Base-by-base conservation (phyloP, 352 stramenopile genomes). In the Blastocystis sp. region DNA sequence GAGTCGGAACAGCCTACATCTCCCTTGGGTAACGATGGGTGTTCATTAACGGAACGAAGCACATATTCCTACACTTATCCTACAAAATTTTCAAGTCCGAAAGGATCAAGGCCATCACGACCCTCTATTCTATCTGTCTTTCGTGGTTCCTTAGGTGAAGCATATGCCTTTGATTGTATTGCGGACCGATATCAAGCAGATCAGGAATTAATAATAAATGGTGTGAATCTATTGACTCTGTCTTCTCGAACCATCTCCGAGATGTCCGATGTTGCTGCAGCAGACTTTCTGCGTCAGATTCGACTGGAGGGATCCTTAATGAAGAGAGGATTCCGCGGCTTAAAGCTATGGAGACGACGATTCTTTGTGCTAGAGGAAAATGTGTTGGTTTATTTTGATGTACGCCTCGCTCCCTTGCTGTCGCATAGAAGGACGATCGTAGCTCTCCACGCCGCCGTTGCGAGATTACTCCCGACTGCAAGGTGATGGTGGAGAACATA, bases 261-360 rank as follows among this genome's bases (percentile, higher is more conserved):
- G 20, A 78, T 78, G 66, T n/a, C 9, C 50, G 18, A 26, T 54
- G 34, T 20, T 11, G 37, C 26, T 53, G 66, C 66, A 39, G 20
- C 43, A 3, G 66, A 78, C n/a, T 78, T 56, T 34, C 39, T 78
- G 39, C 30, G 26, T 24, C n/a, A 78, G 30, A 78, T 78, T 9
- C 66, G 56, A 59, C 34, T 78, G 7, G 66, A 78, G 50, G 66
- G 66, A 6, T 13, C 20, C 30, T 56, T 78, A 24, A 56, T 78
- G 66, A 78, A 78, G 66, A 78, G 56, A 34, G 66, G 66, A n/a
- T 78, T 78, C 18, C 66, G 66, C 30, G 66, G 66, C n/a, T 56
- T 78, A 34, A 39, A 53, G 24, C n/a, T 78, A 34, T 78, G 66
- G 66, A 78, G 56, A 55, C 39, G 34, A 20, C 43, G 66, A 9